Evolutionary conservation across 2,329 filamentous ascomycete genomes (phyloP), one percentile per base, ranked within the genome.

Genomic region (Phialophora macrospora): DNA sequence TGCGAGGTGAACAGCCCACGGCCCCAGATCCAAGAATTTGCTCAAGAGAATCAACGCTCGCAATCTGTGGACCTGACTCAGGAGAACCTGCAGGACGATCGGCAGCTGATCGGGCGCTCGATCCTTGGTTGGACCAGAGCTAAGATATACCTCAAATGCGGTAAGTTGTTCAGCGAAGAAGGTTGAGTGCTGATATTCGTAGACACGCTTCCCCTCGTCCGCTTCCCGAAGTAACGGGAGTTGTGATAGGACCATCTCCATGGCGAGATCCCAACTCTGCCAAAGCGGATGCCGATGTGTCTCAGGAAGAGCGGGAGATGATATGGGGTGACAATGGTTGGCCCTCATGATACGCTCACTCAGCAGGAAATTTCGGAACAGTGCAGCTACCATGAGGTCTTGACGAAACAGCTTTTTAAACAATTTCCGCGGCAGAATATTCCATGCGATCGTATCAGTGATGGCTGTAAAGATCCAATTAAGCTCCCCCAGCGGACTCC

Each of bases 401-500:
- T 99, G 95, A 49, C 95, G 84, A 78, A 99, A 99, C 66, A 98
- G 91, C 77, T 97, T 97, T 78, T 96, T 93, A 80, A 99, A 99
- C 11, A 97, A 81, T 22, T 93, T 87, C 54, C 94, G 90, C 2
- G 93, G 92, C 3, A 99, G 81, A 4, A 92, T 96, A 34, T 96
- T 98, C 95, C 95, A 99, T 0, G 95, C 95, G 73, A 99, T 99
- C 1, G 94, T 98, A 76, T 99, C 95, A 0, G 95, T 99, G 70
- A 99, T 98, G 62, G 95, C 95, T 0, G 95, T 99, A 75, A 99
- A 98, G 41, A 99, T 99, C 95, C 95, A 99, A 75, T 99, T 99
- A 14, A 99, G 83, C 79, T 99, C 95, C 68, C 95, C 95, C 38
- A 99, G 84, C 8, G 95, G 95, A 57, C 95, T 98, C 74, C 95